Conservation (phyloP, 2,329 filamentous ascomycete species). For the Colletotrichum sp. region DNA sequence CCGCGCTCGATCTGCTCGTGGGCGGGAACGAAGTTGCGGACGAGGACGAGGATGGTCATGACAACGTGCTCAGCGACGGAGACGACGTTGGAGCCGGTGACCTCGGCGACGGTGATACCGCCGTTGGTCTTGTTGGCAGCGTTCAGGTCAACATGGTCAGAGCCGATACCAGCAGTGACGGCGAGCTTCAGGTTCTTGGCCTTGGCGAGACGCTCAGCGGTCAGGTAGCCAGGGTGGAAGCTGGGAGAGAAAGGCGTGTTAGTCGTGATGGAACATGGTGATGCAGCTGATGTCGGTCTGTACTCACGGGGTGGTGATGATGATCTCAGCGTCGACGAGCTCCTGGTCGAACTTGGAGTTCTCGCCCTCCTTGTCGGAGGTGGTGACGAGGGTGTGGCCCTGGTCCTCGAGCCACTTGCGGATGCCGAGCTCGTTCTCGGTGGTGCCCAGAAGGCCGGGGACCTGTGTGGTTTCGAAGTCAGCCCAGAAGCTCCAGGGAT, state of each 20-base stretch:
- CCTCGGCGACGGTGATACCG: constrained; percentile 95
- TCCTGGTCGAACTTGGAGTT: constrained; percentile 94
- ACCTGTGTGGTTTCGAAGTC: constrained; percentile 47
- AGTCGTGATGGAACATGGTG: background rate
- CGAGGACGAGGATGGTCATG: constrained; percentile 96
- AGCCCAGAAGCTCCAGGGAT: constrained; percentile 3
- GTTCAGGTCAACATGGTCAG: constrained; percentile 96
- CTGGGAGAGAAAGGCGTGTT: constrained; percentile 44
- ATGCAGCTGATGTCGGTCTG: background rate
- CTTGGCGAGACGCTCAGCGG: constrained; percentile 92
- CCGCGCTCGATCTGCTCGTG: constrained; percentile 91
- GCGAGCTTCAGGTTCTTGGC: constrained; percentile 99
- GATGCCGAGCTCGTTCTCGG: constrained; percentile 97
- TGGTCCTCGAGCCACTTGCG: constrained; percentile 97
- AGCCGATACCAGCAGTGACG: constrained; percentile 96
- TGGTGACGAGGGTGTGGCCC: constrained; percentile 95
- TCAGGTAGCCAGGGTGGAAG: constrained; percentile 98
- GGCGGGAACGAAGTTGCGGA: constrained; percentile 98
- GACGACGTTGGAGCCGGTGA: constrained; percentile 97
- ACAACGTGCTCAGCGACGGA: constrained; percentile 98
- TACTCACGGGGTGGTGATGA: constrained; percentile 94
- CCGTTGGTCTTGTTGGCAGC: constrained; percentile 98
- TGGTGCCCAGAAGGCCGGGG: constrained; percentile 88
- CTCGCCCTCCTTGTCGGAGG: constrained; percentile 95
- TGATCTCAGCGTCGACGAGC: constrained; percentile 94